Evolutionary conservation across 2,329 filamentous ascomycete genomes (phyloP).

Genomic region (Phaeosphaeria sp.): DNA sequence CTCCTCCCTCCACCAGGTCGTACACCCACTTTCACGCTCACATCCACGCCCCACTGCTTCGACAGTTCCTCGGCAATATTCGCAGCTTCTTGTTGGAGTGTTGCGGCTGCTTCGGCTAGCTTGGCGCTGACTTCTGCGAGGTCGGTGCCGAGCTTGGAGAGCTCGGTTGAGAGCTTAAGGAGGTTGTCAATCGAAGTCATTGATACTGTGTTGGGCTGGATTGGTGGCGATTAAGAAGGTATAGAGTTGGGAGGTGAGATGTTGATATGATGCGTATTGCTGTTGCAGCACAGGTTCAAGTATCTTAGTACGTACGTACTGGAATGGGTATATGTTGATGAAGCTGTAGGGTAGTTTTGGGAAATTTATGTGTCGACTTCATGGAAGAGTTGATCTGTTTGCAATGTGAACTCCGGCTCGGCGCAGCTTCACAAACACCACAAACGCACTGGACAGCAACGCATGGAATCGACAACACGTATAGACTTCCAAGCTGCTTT

Average conservation of each 20-base stretch:
- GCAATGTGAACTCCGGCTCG: neutral
- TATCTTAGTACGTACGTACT: neutral
- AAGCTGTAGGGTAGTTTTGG: neutral
- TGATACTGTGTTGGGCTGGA: too few relatives aligned
- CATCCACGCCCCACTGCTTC: slow-evolving; percentile 30
- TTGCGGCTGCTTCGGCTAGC: slow-evolving; percentile 18
- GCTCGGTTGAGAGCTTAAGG: slow-evolving; percentile 27
- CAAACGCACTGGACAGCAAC: neutral
- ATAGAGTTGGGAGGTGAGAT: too few relatives aligned
- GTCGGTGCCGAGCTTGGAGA: slow-evolving; percentile 19
- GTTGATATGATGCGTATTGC: too few relatives aligned
- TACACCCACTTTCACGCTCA: slow-evolving; percentile 8
- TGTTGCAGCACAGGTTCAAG: too few relatives aligned
- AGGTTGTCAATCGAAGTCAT: slow-evolving; percentile 28
- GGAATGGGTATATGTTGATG: neutral
- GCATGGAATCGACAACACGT: neutral
- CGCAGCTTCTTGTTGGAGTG: slow-evolving; percentile 30
- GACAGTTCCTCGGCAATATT: slow-evolving; percentile 29
- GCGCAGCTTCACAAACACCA: neutral
- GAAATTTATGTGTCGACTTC: neutral
- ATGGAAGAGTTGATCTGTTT: neutral
- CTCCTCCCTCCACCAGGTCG: neutral
- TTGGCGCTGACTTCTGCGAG: slow-evolving; percentile 21
- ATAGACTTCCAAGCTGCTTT: neutral
- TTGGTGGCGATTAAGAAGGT: neutral